These are phyloP conservation scores for Naegleria fowleri DNA, from an alignment of 208 protist genomes.

Conservation along the genomic window DNA sequence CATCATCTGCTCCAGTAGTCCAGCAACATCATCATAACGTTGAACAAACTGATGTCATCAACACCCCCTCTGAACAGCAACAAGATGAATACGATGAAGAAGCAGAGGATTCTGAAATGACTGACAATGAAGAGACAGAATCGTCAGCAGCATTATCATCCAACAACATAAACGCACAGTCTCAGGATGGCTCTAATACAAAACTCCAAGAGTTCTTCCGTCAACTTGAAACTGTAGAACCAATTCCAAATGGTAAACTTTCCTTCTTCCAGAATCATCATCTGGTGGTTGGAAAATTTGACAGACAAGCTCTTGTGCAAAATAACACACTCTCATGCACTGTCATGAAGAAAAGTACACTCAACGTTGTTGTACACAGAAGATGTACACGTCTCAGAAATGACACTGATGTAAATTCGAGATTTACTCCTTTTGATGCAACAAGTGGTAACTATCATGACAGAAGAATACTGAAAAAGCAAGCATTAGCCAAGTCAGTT, in stretches of 20 bases:
- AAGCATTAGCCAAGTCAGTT: neutral
- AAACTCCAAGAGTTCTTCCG: neutral
- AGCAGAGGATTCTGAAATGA: neutral
- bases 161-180: neutral
- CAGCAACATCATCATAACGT: too few relatives aligned
- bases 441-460: neutral
- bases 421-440: neutral
- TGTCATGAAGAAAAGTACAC: neutral
- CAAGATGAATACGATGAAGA: neutral
- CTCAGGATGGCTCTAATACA: neutral
- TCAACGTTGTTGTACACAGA: neutral
- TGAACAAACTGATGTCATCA: too few relatives aligned
- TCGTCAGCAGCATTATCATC: neutral
- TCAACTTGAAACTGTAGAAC: neutral
- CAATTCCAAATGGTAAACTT: neutral
- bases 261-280: neutral
- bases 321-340: neutral
- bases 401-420: neutral
- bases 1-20: neutral
- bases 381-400: neutral
- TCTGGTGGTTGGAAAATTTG: neutral
- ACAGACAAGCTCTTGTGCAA: neutral
- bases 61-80: too few relatives aligned
- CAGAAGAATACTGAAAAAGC: neutral
- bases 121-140: neutral